Conservation (phyloP, 2,329 filamentous ascomycete genomes). For the Nemania bipapillata region DNA sequence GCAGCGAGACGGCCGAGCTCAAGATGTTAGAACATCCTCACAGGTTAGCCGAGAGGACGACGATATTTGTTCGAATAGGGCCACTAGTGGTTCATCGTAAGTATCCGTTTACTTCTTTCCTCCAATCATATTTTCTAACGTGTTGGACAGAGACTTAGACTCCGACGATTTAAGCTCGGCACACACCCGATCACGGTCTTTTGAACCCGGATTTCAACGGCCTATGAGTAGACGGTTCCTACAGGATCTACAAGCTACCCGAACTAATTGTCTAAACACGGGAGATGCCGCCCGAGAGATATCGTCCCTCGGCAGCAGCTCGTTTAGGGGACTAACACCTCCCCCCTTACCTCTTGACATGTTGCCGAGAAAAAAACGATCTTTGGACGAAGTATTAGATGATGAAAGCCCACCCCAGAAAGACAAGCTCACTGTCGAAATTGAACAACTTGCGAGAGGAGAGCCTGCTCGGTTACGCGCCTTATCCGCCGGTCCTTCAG, state of each 20-base stretch:
- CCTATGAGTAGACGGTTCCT: constrained; percentile 25
- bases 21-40: not conserved
- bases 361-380: constrained; percentile 42
- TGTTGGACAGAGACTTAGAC: constrained; percentile 22
- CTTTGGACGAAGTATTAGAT: constrained; percentile 40
- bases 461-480: not conserved
- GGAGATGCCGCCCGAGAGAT: constrained; percentile 18
- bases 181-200: constrained; percentile 20
- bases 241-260: constrained; percentile 28
- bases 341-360: constrained; percentile 37
- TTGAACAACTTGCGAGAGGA: constrained; percentile 42
- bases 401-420: constrained; percentile 45
- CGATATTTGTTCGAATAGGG: constrained; percentile 30
- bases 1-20: constrained; percentile 5
- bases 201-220: constrained; percentile 23
- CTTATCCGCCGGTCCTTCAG: not conserved
- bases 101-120: not conserved
- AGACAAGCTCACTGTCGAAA: constrained; percentile 48
- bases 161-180: constrained; percentile 5
- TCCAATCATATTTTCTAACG: constrained; percentile 14
- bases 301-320: constrained; percentile 9
- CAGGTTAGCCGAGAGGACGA: constrained; percentile 25
- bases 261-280: constrained; percentile 10
- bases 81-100: constrained; percentile 34
- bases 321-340: constrained; percentile 41